Conservation (phyloP, 305 asterid genomes). For the Fraxinus platypoda region DNA sequence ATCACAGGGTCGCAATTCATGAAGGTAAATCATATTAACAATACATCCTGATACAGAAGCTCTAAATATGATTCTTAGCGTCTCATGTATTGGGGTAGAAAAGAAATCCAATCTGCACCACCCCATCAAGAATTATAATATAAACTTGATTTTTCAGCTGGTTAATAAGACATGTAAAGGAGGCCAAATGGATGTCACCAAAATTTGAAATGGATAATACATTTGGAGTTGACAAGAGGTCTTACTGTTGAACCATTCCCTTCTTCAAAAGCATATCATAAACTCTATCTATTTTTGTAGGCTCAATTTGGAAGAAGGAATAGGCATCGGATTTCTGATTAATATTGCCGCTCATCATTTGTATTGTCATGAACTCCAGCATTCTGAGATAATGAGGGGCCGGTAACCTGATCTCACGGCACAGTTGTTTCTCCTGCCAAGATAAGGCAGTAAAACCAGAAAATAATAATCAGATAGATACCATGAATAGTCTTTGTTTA, state of each 20-base stretch:
- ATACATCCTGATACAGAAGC: background rate
- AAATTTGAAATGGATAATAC: background rate
- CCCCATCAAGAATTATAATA: background rate
- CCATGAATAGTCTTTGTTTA: background rate
- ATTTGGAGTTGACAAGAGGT: conserved; percentile 1
- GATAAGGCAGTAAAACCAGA: background rate
- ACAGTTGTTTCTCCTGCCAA: conserved; percentile 76
- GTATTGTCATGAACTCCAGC: conserved; percentile 59
- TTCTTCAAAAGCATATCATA: conserved; percentile 72
- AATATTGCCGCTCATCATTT: conserved; percentile 57
- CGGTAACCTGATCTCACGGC: conserved; percentile 60
- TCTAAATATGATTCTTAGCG: background rate
- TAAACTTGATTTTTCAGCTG: background rate
- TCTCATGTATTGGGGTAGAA: background rate
- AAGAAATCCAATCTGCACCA: background rate
- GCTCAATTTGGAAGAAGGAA: conserved; percentile 63
- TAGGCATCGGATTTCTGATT: conserved; percentile 73
- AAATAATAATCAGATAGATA: background rate
- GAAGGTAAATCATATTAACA: background rate
- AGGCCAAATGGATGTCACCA: background rate
- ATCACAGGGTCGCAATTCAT: background rate
- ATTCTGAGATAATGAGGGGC: conserved; percentile 64
- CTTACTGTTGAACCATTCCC: conserved; percentile 54
- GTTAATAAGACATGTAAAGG: background rate
- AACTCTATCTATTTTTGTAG: conserved; percentile 62